These are phyloP conservation scores for Salisapilia sapeloensis DNA, from an alignment of 352 stramenopile genomes.

Conservation along the genomic window DNA sequence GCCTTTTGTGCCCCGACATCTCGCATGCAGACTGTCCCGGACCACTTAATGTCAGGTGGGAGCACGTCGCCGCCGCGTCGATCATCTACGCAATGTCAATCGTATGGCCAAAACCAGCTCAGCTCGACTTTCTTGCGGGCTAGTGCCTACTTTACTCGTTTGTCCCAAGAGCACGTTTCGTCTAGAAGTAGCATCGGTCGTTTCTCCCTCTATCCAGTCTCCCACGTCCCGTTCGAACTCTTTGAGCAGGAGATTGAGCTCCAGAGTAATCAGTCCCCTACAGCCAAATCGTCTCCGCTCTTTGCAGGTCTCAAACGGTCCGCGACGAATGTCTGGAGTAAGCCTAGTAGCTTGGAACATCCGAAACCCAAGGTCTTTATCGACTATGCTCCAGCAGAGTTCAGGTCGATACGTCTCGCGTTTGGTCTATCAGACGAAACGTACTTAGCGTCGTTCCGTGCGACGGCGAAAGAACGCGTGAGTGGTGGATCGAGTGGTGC, in stretches of 20 bases:
- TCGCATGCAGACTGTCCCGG: too few relatives aligned
- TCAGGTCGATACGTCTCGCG: constrained; percentile 32
- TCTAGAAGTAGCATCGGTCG: constrained; percentile 7
- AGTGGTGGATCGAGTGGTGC: constrained; percentile 55
- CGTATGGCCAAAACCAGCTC: too few relatives aligned
- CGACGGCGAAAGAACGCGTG: constrained; percentile 61
- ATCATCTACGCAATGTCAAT: too few relatives aligned
- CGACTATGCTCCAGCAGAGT: constrained; percentile 52
- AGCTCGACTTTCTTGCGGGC: too few relatives aligned
- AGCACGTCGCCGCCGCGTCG: too few relatives aligned
- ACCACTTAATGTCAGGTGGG: too few relatives aligned
- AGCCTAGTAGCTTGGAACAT: constrained; percentile 9
- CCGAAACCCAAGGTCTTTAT: constrained; percentile 58
- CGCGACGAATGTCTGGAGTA: constrained; percentile 1
- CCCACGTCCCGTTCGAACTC: constrained; percentile 55
- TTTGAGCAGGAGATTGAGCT: constrained; percentile 65
- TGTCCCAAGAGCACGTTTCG: too few relatives aligned
- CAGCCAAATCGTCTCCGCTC: constrained; percentile 13
- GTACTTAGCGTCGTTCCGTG: constrained; percentile 54
- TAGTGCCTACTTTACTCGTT: too few relatives aligned
- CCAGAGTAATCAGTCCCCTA: constrained; percentile 24
- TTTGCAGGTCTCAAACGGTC: constrained; percentile 32
- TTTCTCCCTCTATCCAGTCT: constrained; percentile 50
- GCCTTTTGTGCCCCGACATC: constrained; percentile 23
- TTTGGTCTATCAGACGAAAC: constrained; percentile 50